These are phyloP conservation scores for Erysimum pusillum DNA, from an alignment of 441 rosid genomes.

Conservation along the genomic window DNA sequence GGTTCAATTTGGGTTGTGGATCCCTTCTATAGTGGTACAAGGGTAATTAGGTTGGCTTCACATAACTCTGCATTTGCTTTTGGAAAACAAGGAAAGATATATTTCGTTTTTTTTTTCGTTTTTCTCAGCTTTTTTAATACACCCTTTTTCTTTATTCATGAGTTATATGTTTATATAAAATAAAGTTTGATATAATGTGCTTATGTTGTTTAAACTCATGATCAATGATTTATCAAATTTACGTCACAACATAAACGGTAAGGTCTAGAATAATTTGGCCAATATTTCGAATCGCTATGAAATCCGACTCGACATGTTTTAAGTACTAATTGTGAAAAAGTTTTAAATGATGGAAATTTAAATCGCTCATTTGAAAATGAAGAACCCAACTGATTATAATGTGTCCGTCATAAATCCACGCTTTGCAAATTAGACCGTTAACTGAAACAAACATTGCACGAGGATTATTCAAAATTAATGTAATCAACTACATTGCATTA, in stretches of 20 bases:
- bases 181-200: neutral
- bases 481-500: neutral
- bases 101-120: neutral
- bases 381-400: neutral
- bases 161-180: neutral
- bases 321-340: neutral
- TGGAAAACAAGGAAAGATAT: conserved; percentile 15
- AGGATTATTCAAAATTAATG: neutral
- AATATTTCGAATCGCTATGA: neutral
- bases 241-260: too few species aligned
- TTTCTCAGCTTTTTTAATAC: neutral
- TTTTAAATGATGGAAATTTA: neutral
- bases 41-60: conserved; percentile 17
- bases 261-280: neutral
- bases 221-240: too few species aligned
- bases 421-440: neutral
- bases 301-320: neutral
- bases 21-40: conserved; percentile 16
- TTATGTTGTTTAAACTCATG: too few species aligned
- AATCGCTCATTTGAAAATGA: neutral
- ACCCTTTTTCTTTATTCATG: neutral
- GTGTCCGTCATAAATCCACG: neutral
- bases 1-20: conserved; percentile 10
- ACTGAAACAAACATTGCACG: conserved; percentile 1
- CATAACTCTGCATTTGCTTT: conserved; percentile 37